Conservation (phyloP, 352 stramenopile genomes). For the Phytophthora cryptogea region DNA sequence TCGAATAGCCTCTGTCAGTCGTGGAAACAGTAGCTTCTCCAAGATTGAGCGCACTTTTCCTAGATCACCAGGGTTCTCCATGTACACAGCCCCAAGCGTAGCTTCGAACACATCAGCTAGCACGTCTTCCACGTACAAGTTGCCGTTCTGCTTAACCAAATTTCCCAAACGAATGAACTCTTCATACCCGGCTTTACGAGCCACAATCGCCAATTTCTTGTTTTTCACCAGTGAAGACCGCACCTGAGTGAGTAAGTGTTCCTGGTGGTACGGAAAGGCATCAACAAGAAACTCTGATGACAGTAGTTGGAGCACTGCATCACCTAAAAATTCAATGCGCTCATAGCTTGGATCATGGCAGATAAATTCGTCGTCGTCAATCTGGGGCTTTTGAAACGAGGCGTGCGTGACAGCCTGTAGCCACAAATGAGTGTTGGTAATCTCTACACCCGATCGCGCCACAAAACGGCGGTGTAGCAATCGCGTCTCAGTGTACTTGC, state of each 20-base stretch:
- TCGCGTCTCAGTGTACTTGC: constrained; percentile 46
- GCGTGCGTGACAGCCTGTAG: constrained; percentile 77
- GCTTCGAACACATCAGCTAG: constrained; percentile 84
- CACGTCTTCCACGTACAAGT: constrained; percentile 76
- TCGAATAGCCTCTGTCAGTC: constrained; percentile 72
- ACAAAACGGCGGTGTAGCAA: constrained; percentile 65
- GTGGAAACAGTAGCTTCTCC: constrained; percentile 62
- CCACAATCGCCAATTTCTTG: constrained; percentile 68
- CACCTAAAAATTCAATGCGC: constrained; percentile 85
- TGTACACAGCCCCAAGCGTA: constrained; percentile 72
- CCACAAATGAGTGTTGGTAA: constrained; percentile 76
- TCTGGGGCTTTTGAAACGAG: constrained; percentile 77
- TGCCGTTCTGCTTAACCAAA: constrained; percentile 56
- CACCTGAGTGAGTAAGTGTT: constrained; percentile 78
- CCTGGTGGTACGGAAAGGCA: constrained; percentile 81
- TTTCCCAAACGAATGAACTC: constrained; percentile 78
- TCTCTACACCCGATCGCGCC: constrained; percentile 48
- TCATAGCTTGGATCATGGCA: constrained; percentile 77
- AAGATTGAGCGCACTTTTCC: constrained; percentile 67
- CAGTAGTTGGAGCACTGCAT: constrained; percentile 81
- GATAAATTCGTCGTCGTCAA: constrained; percentile 71
- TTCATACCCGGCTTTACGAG: constrained; percentile 59
- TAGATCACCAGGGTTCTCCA: constrained; percentile 71
- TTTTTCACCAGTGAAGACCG: constrained; percentile 89
- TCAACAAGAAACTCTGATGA: constrained; percentile 82